Percentiles rank a stretch among this genome's conserved stretches.
Conservation (phyloP, 305 asterid genomes). For the Plantago coronopus region DNA sequence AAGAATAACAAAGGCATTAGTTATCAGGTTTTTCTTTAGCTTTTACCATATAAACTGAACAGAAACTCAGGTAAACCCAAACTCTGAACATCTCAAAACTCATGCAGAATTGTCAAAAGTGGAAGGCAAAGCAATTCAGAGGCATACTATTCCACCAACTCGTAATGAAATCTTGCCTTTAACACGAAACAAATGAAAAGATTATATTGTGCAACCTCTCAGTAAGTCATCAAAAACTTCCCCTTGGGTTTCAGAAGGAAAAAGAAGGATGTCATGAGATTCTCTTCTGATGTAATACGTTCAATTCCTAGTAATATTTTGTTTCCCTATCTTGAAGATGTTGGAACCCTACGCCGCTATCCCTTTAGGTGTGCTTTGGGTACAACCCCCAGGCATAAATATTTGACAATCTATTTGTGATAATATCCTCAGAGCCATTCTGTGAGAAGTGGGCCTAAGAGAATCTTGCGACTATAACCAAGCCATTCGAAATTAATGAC, state of each 20-base stretch:
- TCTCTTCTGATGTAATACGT: too few species aligned
- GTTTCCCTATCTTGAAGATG: too few species aligned
- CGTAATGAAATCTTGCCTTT: constrained; percentile 2
- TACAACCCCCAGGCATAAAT: too few species aligned
- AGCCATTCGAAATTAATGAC: constrained; percentile 5
- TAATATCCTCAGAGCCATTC: constrained; percentile 8
- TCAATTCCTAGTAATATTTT: too few species aligned
- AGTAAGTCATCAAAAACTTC: constrained; percentile 7
- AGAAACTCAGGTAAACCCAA: not conserved
- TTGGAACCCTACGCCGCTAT: too few species aligned
- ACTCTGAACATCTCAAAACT: too few species aligned
- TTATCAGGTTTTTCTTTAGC: not conserved
- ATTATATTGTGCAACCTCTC: not conserved
- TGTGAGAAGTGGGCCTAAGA: constrained; percentile 10
- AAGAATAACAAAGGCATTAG: constrained; percentile 24
- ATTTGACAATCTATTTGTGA: not conserved
- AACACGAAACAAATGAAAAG: constrained; percentile 5
- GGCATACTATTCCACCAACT: not conserved
- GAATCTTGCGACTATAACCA: constrained; percentile 1
- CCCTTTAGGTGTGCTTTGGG: too few species aligned
- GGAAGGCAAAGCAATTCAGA: not conserved
- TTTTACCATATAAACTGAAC: not conserved
- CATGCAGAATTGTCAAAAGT: not conserved
- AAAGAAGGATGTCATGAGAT: not conserved
- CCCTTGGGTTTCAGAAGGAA: constrained; percentile 1